phyloP scores from a whole-genome alignment of 2,329 filamentous ascomycete genomes.

The Penicillium hordei region DNA sequence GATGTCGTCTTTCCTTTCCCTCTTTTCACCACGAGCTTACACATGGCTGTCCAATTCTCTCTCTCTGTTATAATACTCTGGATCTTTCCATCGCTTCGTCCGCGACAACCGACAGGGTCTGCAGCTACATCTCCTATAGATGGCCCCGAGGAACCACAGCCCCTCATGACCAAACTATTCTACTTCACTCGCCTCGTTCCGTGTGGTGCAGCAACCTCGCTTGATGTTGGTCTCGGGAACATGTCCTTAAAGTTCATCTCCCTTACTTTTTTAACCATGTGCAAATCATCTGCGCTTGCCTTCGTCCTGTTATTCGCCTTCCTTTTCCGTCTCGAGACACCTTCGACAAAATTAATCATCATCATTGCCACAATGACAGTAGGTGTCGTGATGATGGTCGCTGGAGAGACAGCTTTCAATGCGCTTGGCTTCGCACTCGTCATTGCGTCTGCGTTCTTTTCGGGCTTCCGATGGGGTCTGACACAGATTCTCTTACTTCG shows the following conservation, averaged over 20 bases:
- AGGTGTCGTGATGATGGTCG: conserved; percentile 97
- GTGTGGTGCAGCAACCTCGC: conserved; percentile 85
- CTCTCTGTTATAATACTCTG: conserved; percentile 77
- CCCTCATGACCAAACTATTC: conserved; percentile 80
- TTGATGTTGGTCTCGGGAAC: conserved; percentile 95
- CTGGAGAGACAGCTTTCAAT: conserved; percentile 88
- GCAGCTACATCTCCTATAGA: conserved; percentile 40
- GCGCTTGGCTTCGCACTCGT: conserved; percentile 84
- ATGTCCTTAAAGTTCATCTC: conserved; percentile 95
- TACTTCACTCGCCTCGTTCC: conserved; percentile 90
- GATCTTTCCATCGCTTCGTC: conserved; percentile 78
- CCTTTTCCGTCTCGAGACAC: conserved; percentile 83
- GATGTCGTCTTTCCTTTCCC: conserved; percentile 90
- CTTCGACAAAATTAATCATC: conserved; percentile 77
- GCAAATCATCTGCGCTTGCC: conserved; percentile 92
- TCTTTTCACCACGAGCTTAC: conserved; percentile 88
- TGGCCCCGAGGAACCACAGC: conserved; percentile 53
- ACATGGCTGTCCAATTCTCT: conserved; percentile 92
- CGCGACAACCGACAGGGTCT: conserved; percentile 46
- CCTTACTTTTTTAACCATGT: conserved; percentile 98
- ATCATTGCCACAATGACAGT: conserved; percentile 91
- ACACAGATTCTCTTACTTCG: conserved; percentile 93
- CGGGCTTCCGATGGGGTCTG: conserved; percentile 96
- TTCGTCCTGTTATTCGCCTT: conserved; percentile 97
- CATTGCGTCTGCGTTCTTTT: conserved; percentile 91